These are phyloP conservation scores for Fusarium sp. DNA, from an alignment of 2,329 filamentous ascomycete genomes.

Conservation along the genomic window DNA sequence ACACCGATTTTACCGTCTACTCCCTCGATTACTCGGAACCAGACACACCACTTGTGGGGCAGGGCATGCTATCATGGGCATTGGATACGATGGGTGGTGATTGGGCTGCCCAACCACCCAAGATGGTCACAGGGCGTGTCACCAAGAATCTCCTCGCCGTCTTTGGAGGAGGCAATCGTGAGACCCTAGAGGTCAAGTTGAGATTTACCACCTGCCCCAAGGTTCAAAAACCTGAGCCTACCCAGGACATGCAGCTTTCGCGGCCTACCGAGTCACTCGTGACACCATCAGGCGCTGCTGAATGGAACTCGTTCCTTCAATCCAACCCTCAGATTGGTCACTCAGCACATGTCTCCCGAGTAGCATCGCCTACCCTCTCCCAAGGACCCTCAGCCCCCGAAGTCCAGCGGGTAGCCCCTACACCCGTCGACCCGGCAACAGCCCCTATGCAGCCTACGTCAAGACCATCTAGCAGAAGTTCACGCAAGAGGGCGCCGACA, in stretches of 20 bases:
- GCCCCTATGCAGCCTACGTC: constrained; percentile 55
- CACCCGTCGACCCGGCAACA: constrained; percentile 45
- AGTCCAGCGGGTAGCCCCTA: constrained; percentile 52
- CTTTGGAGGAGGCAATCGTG: constrained; percentile 84
- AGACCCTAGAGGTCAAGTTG: constrained; percentile 93
- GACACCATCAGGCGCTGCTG: constrained; percentile 72
- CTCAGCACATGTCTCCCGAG: constrained; percentile 50
- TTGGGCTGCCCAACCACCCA: constrained; percentile 67
- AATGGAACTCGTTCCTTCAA: constrained; percentile 84
- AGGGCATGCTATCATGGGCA: constrained; percentile 92
- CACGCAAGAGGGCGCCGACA: constrained; percentile 60
- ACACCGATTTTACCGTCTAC: constrained; percentile 96
- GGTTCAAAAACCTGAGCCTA: constrained; percentile 51
- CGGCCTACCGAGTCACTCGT: constrained; percentile 52
- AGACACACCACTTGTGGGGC: constrained; percentile 91
- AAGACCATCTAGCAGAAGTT: constrained; percentile 71
- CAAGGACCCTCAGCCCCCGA: constrained; percentile 49
- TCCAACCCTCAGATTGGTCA: constrained; percentile 70
- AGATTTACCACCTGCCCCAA: constrained; percentile 84
- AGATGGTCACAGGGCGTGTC: constrained; percentile 89
- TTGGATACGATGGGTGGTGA: constrained; percentile 62
- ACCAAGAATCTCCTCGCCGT: constrained; percentile 87
- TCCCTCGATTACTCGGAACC: constrained; percentile 97
- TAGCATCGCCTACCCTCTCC: constrained; percentile 54
- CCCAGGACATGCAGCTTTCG: constrained; percentile 40